These are phyloP conservation scores for Trametes cubensis DNA, from an alignment of 768 basidiomycete species.

Conservation along the genomic window DNA sequence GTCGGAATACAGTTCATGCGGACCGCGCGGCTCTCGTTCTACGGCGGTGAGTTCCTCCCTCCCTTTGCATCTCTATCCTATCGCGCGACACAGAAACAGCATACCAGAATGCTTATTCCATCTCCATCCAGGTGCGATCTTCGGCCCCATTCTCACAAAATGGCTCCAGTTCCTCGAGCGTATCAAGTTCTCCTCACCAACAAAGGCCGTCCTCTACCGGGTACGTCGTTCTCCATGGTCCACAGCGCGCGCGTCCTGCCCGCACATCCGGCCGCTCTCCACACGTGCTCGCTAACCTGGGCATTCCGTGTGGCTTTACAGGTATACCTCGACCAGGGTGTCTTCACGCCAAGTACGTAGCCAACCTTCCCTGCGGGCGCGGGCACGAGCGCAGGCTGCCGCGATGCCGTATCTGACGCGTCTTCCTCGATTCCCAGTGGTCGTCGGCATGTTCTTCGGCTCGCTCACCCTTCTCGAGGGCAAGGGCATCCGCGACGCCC, in stretches of 20 bases:
- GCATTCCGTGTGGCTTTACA: conserved; percentile 26
- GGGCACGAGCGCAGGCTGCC: neutral
- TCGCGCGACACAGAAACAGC: neutral
- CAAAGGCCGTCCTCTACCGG: conserved; percentile 59
- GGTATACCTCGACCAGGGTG: conserved; percentile 83
- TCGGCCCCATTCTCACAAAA: conserved; percentile 80
- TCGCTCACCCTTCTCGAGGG: conserved; percentile 84
- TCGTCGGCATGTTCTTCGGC: conserved; percentile 63
- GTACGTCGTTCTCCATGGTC: conserved; percentile 40
- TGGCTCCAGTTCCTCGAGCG: conserved; percentile 79
- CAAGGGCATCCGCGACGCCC: conserved; percentile 55
- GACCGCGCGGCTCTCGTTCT: conserved; percentile 67
- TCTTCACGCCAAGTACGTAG: conserved; percentile 67
- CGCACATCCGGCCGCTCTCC: neutral
- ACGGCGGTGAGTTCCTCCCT: conserved; percentile 56
- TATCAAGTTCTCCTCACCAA: conserved; percentile 66
- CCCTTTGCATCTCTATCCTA: neutral
- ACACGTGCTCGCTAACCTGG: neutral
- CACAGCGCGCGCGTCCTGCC: neutral
- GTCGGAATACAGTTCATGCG: conserved; percentile 47
- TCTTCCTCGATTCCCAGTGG: conserved; percentile 31
- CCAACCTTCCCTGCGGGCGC: neutral
- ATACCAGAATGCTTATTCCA: neutral
- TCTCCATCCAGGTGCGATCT: conserved; percentile 54
- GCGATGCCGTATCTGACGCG: neutral